Conservation (phyloP, 2,329 filamentous ascomycete genomes). For the Bipolaris cookei region DNA sequence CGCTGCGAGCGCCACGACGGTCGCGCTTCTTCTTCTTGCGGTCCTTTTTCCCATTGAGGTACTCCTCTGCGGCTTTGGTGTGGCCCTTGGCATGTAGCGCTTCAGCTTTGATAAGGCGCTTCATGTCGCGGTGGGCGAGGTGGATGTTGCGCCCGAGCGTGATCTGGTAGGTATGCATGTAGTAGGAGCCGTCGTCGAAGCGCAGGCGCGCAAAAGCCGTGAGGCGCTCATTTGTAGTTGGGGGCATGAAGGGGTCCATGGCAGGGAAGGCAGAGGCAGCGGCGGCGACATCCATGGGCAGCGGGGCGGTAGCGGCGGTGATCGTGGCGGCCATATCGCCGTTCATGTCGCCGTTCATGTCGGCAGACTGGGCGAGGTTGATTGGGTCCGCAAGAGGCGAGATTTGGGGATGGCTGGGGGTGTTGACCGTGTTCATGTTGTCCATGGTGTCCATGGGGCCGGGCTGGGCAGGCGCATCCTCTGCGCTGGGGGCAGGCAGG, state of each 20-base stretch:
- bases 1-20: constrained; percentile 61
- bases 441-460: constrained; percentile 3
- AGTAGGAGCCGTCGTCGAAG: constrained; percentile 77
- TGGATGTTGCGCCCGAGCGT: constrained; percentile 73
- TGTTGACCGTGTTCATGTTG: not conserved
- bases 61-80: constrained; percentile 29
- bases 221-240: constrained; percentile 49
- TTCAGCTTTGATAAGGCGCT: constrained; percentile 50
- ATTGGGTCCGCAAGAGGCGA: constrained; percentile 33
- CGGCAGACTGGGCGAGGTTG: constrained; percentile 23
- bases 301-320: not conserved
- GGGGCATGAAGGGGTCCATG: constrained; percentile 24
- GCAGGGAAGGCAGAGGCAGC: constrained; percentile 8
- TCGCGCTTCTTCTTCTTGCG: constrained; percentile 59
- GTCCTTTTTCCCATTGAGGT: constrained; percentile 26
- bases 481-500: constrained; percentile 12
- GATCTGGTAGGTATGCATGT: constrained; percentile 77
- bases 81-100: constrained; percentile 36
- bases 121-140: constrained; percentile 58
- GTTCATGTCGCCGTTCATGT: not conserved
- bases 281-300: constrained; percentile 19
- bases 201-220: constrained; percentile 70
- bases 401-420: constrained; percentile 15
- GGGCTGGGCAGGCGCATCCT: constrained; percentile 24
- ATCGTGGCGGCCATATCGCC: constrained; percentile 1